Evolutionary conservation across 2,329 filamentous ascomycete species (phyloP).

Genomic region (Phyllosticta citribraziliensis): DNA sequence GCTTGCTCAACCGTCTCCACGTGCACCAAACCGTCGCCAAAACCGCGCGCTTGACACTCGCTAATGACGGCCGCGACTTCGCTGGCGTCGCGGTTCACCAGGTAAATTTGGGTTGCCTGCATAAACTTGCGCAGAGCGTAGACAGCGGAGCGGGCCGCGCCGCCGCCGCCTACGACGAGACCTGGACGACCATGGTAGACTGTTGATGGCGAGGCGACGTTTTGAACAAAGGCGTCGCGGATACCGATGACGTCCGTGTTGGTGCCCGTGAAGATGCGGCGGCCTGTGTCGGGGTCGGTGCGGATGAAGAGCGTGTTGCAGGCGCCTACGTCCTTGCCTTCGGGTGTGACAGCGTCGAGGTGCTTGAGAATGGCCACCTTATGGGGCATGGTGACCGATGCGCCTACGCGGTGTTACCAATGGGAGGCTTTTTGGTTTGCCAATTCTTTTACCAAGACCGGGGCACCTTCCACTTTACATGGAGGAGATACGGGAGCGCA

Average conservation of each 20-base stretch:
- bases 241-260: constrained; percentile 78
- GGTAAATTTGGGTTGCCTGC: constrained; percentile 58
- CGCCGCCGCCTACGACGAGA: constrained; percentile 67
- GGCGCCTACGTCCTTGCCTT: constrained; percentile 64
- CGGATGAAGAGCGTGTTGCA: constrained; percentile 70
- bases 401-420: constrained; percentile 35
- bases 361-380: constrained; percentile 67
- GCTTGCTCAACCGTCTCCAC: constrained; percentile 55
- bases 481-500: not conserved
- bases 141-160: constrained; percentile 66
- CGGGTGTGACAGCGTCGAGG: constrained; percentile 62
- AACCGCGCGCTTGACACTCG: constrained; percentile 52
- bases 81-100: constrained; percentile 61
- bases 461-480: not conserved
- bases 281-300: constrained; percentile 35
- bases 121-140: constrained; percentile 66
- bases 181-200: constrained; percentile 52
- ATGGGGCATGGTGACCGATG: constrained; percentile 74
- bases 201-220: constrained; percentile 33
- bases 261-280: constrained; percentile 54
- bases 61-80: constrained; percentile 59
- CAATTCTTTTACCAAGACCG: not conserved
- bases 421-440: not conserved
- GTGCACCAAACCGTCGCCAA: constrained; percentile 51
- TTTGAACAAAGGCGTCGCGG: constrained; percentile 55